phyloP scores from a whole-genome alignment of 805 yeast genomes.

The Cyberlindnera americana region DNA sequence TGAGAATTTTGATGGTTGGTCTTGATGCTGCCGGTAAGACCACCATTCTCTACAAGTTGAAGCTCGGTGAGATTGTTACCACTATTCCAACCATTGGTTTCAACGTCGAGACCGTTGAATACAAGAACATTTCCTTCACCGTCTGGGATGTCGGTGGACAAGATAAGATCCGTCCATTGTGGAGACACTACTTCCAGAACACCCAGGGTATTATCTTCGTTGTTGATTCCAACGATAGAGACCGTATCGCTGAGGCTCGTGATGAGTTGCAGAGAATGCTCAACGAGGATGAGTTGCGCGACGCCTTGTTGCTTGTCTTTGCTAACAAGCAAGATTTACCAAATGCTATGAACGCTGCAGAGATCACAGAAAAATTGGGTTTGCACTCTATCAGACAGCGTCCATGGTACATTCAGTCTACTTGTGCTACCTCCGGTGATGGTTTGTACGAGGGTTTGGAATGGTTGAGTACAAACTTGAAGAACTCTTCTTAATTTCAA shows the following conservation, averaged over 20 bases:
- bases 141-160: slow-evolving; percentile 99
- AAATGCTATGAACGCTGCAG: slow-evolving; percentile 98
- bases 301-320: slow-evolving; percentile 89
- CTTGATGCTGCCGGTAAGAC: slow-evolving; percentile 98
- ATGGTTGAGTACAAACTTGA: slow-evolving; percentile 91
- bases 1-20: slow-evolving; percentile 98
- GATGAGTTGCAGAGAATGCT: slow-evolving; percentile 98
- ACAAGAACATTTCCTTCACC: slow-evolving; percentile 93
- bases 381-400: slow-evolving; percentile 97
- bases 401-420: slow-evolving; percentile 99
- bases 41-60: slow-evolving; percentile 90
- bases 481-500: slow-evolving; percentile 49
- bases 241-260: slow-evolving; percentile 96
- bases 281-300: slow-evolving; percentile 97
- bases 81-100: slow-evolving; percentile 97
- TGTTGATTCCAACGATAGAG: slow-evolving; percentile 97
- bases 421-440: slow-evolving; percentile 99
- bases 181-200: slow-evolving; percentile 99
- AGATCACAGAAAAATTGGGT: slow-evolving; percentile 94
- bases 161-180: slow-evolving; percentile 96
- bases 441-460: slow-evolving; percentile 97
- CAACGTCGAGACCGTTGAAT: slow-evolving; percentile 96
- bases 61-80: slow-evolving; percentile 93
- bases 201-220: slow-evolving; percentile 98
- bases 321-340: slow-evolving; percentile 99